phyloP scores from a whole-genome alignment of 352 stramenopile genomes.

The Phytophthora ramorum region DNA sequence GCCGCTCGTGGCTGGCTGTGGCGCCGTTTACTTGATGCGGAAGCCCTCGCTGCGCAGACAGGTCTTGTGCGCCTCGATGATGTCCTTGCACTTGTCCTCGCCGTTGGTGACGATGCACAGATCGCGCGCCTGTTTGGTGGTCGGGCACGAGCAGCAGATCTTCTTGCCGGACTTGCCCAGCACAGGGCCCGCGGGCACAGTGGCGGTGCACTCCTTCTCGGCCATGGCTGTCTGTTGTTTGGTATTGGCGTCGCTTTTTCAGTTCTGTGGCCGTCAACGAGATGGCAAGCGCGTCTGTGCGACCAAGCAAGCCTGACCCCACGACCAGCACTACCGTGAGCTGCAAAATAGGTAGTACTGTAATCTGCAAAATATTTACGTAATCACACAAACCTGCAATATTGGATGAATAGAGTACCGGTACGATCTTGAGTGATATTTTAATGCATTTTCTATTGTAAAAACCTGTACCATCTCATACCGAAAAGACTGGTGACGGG shows the following conservation, averaged over 20 bases:
- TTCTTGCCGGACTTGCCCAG: constrained; percentile 97
- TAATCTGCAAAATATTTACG: neutral
- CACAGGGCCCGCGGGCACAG: constrained; percentile 46
- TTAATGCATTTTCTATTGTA: too few species aligned
- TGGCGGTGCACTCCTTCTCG: constrained; percentile 45
- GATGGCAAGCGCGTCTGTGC: constrained; percentile 20
- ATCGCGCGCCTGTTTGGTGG: constrained; percentile 95
- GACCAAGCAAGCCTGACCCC: constrained; percentile 25
- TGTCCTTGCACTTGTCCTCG: constrained; percentile 92
- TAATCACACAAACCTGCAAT: constrained; percentile 10
- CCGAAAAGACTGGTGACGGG: neutral
- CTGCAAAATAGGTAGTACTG: constrained; percentile 9
- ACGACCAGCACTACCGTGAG: constrained; percentile 13
- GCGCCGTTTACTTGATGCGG: constrained; percentile 82
- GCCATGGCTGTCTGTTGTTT: constrained; percentile 42
- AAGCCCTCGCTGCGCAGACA: constrained; percentile 97
- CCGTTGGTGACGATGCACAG: constrained; percentile 93
- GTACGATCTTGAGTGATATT: neutral
- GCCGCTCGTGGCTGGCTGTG: neutral
- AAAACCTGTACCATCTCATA: constrained; percentile 15
- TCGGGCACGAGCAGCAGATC: constrained; percentile 98
- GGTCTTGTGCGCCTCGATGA: constrained; percentile 98
- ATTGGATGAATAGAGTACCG: neutral
- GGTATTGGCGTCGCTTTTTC: constrained; percentile 14
- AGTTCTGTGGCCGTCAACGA: constrained; percentile 20